These are phyloP conservation scores for Cyberlindnera subsufficiens DNA, from an alignment of 805 yeast species.

Conservation along the genomic window DNA sequence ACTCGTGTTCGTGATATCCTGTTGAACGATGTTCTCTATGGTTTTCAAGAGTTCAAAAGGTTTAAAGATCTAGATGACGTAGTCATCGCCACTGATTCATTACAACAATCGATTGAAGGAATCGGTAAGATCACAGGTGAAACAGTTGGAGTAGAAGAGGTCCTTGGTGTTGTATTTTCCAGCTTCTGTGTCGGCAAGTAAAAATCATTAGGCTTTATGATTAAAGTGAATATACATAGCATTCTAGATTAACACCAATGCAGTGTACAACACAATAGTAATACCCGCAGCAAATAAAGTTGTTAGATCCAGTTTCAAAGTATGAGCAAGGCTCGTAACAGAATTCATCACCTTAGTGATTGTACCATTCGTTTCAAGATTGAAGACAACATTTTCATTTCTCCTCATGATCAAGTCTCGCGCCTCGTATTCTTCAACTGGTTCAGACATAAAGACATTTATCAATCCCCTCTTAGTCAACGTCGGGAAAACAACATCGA, in stretches of 20 bases:
- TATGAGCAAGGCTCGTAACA: not conserved
- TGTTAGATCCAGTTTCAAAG: not conserved
- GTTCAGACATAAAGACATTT: not conserved
- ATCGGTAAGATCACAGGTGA: constrained; percentile 92
- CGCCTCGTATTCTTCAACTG: not conserved
- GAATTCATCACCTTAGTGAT: not conserved
- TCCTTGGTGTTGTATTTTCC: constrained; percentile 85
- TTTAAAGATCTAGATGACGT: constrained; percentile 57
- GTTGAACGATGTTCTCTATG: constrained; percentile 67
- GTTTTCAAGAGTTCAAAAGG: constrained; percentile 57
- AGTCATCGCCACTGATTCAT: constrained; percentile 73
- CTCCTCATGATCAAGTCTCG: not conserved
- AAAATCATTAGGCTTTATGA: not conserved
- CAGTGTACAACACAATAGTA: not conserved
- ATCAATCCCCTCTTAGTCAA: not conserved
- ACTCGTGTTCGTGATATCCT: constrained; percentile 72
- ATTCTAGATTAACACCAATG: not conserved
- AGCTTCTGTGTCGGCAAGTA: constrained; percentile 92
- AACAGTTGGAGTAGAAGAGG: constrained; percentile 82
- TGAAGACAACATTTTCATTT: not conserved
- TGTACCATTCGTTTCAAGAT: not conserved
- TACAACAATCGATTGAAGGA: constrained; percentile 72
- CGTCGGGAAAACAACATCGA: constrained; percentile 9
- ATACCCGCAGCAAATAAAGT: not conserved
- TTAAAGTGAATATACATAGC: not conserved